These are phyloP conservation scores for Multifurca ochricompacta DNA, from an alignment of 768 basidiomycete genomes.

Conservation along the genomic window DNA sequence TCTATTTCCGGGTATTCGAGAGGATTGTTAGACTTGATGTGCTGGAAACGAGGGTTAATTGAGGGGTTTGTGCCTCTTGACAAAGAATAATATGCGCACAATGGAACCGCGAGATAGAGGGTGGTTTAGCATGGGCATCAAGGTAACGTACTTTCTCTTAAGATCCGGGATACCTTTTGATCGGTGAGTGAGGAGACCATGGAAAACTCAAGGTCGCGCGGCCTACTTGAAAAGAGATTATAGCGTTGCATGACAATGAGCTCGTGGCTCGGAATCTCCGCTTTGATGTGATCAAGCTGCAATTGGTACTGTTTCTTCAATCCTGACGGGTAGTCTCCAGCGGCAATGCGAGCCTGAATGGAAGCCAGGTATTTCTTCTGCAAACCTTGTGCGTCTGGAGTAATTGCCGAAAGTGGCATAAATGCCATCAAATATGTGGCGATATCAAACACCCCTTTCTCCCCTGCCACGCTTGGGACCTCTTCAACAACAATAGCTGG, in stretches of 20 bases:
- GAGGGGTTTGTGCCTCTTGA: too few species aligned
- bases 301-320: slow-evolving; percentile 15
- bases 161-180: slow-evolving; percentile 1
- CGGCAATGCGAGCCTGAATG: neutral
- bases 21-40: slow-evolving; percentile 17
- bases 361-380: slow-evolving; percentile 10
- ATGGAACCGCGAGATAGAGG: slow-evolving; percentile 19
- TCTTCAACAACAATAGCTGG: too few species aligned
- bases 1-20: slow-evolving; percentile 14
- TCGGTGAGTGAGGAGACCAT: neutral
- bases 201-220: neutral
- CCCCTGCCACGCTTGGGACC: neutral
- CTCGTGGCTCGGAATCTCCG: slow-evolving; percentile 8
- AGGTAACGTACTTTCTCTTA: slow-evolving; percentile 3
- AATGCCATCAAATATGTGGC: neutral
- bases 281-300: slow-evolving; percentile 10
- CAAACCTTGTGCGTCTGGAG: neutral
- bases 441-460: neutral
- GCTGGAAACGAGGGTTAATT: slow-evolving; percentile 5
- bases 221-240: neutral
- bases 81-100: neutral
- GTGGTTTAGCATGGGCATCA: neutral
- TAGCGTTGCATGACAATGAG: neutral
- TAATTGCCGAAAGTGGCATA: slow-evolving; percentile 3
- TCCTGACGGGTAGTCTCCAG: slow-evolving; percentile 1